A percentile compares a stretch with the other conserved stretches of the same genome.
Conservation (phyloP, 1,284 basidiomycete genomes). For the Filobasidium uniguttulatum region DNA sequence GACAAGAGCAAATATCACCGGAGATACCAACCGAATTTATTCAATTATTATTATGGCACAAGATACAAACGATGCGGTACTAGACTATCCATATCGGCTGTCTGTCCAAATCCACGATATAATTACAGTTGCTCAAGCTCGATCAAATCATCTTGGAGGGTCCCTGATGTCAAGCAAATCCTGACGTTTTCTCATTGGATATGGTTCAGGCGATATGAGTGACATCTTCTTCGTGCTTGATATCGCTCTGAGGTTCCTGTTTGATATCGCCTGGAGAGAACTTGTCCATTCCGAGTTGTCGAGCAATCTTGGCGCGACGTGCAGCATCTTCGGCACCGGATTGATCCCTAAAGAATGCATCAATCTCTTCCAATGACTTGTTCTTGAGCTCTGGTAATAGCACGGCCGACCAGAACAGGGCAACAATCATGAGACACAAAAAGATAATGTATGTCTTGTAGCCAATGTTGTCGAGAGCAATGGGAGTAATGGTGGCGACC, state of each 20-base stretch:
- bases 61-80: no score
- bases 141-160: no score
- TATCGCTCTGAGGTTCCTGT: constrained; percentile 20
- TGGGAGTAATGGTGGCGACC: constrained; percentile 27
- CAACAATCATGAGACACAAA: constrained; percentile 32
- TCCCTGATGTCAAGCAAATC: no score
- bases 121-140: no score
- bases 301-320: constrained; percentile 29
- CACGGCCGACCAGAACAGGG: constrained; percentile 28
- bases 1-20: no score
- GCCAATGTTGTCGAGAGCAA: constrained; percentile 29
- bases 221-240: constrained; percentile 25
- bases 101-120: no score
- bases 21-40: no score
- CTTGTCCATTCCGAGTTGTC: constrained; percentile 36
- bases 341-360: constrained; percentile 28
- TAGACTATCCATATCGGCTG: no score
- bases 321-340: constrained; percentile 29
- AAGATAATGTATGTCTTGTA: constrained; percentile 35
- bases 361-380: constrained; percentile 26
- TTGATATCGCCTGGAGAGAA: no score
- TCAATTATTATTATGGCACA: no score
- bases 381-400: constrained; percentile 29
- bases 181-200: no score
- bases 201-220: no score